Conservation (phyloP, 2,329 filamentous ascomycete genomes). For the Neofusicoccum umdonicola region DNA sequence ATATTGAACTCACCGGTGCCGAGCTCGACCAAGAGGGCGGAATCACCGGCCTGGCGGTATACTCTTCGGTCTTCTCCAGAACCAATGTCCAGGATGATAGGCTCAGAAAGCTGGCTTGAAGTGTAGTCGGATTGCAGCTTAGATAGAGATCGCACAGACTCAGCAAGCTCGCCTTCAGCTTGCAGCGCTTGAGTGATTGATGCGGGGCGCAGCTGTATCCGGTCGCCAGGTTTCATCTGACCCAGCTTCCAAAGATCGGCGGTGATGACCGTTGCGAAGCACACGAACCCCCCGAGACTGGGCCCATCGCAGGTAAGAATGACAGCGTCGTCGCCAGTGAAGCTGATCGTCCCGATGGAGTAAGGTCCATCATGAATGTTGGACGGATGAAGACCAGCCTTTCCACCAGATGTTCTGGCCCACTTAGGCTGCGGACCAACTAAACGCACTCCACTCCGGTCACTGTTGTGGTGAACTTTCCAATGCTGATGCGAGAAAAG, state of each 20-base stretch:
- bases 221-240: neutral
- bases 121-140: neutral
- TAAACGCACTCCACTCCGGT: neutral
- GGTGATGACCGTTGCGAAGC: neutral
- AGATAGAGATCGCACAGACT: neutral
- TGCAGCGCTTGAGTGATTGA: neutral
- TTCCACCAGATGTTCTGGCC: neutral
- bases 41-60: neutral
- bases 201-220: neutral
- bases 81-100: neutral
- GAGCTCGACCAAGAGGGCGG: neutral
- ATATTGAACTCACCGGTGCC: neutral
- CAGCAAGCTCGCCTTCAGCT: neutral
- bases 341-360: neutral
- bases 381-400: neutral
- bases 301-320: neutral
- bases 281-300: neutral
- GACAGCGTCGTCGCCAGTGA: constrained; percentile 1
- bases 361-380: neutral
- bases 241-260: constrained; percentile 1
- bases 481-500: neutral
- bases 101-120: neutral
- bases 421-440: neutral
- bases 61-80: neutral
- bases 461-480: neutral